A percentile compares a stretch with the other conserved stretches of the same genome.
phyloP scores from a whole-genome alignment of 2,329 filamentous ascomycete species.

The Botrytis deweyae region DNA sequence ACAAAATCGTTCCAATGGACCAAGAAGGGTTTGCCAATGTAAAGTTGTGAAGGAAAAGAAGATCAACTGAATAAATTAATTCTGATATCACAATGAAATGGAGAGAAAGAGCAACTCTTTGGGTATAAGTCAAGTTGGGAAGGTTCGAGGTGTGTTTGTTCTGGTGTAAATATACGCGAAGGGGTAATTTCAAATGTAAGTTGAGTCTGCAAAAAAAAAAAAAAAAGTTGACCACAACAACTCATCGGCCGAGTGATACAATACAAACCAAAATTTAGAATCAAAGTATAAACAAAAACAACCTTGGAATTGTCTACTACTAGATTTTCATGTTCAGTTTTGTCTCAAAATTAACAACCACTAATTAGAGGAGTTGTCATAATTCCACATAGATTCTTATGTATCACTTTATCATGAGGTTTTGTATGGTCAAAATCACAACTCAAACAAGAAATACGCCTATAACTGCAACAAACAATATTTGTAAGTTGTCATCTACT shows the following conservation, averaged over 20 bases:
- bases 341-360: background rate
- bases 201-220: too few relatives aligned
- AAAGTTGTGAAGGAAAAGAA: background rate
- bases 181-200: background rate
- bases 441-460: background rate
- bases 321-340: background rate
- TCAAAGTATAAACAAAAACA: background rate
- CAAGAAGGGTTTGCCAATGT: conserved; percentile 36
- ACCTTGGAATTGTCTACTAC: background rate
- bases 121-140: background rate
- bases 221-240: background rate
- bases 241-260: background rate
- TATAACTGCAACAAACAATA: background rate
- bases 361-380: background rate
- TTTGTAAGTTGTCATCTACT: background rate
- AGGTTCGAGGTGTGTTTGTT: background rate
- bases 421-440: background rate
- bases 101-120: background rate
- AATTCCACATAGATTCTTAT: background rate
- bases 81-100: background rate
- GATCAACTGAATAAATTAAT: background rate
- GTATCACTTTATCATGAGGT: background rate
- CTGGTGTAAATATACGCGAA: background rate
- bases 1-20: conserved; percentile 38
- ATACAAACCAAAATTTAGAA: background rate